Percentiles rank a stretch among this genome's conserved stretches.
Evolutionary conservation across 2,329 filamentous ascomycete genomes (phyloP).

Genomic region (Penicillium expansum): DNA sequence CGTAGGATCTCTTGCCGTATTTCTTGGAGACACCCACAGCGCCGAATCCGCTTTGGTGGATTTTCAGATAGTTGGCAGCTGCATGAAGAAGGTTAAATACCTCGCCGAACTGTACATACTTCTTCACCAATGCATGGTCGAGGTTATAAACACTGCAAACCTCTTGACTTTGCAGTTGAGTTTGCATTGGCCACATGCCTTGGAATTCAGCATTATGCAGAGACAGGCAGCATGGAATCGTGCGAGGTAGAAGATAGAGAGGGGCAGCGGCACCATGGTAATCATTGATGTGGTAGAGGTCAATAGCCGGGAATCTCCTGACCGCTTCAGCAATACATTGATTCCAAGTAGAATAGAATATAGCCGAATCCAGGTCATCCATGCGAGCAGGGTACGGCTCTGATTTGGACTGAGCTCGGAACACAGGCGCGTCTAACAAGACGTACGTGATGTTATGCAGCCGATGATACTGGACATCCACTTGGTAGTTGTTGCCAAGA

Average conservation of each 20-base stretch:
- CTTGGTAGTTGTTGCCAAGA: constrained; percentile 58
- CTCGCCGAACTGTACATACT: constrained; percentile 64
- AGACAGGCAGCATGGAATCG: constrained; percentile 61
- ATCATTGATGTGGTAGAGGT: constrained; percentile 65
- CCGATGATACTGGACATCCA: constrained; percentile 63
- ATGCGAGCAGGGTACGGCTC: constrained; percentile 66
- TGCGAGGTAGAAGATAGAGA: constrained; percentile 61
- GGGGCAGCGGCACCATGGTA: constrained; percentile 64
- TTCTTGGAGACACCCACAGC: constrained; percentile 67
- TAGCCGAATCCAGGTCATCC: constrained; percentile 65
- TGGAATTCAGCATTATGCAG: constrained; percentile 70
- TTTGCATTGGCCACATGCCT: constrained; percentile 66
- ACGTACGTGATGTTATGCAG: constrained; percentile 67
- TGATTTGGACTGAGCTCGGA: constrained; percentile 61
- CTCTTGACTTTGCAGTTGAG: constrained; percentile 58
- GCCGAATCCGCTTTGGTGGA: constrained; percentile 66
- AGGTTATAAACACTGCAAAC: constrained; percentile 65
- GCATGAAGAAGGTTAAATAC: constrained; percentile 68
- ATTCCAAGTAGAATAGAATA: constrained; percentile 70
- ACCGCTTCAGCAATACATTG: constrained; percentile 65
- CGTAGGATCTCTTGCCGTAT: constrained; percentile 65
- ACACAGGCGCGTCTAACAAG: constrained; percentile 64
- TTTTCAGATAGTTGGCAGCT: constrained; percentile 61
- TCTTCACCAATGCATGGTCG: constrained; percentile 61
- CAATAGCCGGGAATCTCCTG: constrained; percentile 61